Evolutionary conservation across 1,139 yeast genomes (phyloP).

Genomic region (Entelexis paramagnoliae): DNA sequence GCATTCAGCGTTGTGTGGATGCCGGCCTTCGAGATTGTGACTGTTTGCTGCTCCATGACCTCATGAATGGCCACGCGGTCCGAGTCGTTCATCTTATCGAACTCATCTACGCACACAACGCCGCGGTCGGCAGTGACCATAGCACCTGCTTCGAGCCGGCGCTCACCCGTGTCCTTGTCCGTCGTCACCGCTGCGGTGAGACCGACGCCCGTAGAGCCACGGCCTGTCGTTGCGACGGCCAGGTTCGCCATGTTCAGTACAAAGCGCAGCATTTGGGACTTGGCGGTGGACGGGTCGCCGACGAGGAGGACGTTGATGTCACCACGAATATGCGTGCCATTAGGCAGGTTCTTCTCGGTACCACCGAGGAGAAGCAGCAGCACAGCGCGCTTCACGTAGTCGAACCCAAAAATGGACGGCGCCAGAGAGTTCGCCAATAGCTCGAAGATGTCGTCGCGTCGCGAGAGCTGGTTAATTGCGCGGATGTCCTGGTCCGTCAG

Average conservation of each 20-base stretch:
- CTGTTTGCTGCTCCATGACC: slow-evolving; percentile 99
- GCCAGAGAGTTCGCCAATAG: slow-evolving; percentile 78
- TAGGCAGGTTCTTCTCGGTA: slow-evolving; percentile 82
- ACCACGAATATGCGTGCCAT: slow-evolving; percentile 96
- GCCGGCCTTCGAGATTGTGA: slow-evolving; percentile 97
- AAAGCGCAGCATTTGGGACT: slow-evolving; percentile 87
- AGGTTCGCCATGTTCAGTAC: slow-evolving; percentile 88
- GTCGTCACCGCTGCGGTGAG: slow-evolving; percentile 97
- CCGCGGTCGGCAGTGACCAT: slow-evolving; percentile 98
- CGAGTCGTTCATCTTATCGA: slow-evolving; percentile 92
- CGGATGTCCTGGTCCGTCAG: slow-evolving; percentile 77
- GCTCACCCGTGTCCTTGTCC: slow-evolving; percentile 94
- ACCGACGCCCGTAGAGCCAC: slow-evolving; percentile 99
- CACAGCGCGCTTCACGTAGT: slow-evolving; percentile 82
- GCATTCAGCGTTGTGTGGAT: slow-evolving; percentile 95
- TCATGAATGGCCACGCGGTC: slow-evolving; percentile 98
- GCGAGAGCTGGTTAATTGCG: slow-evolving; percentile 70
- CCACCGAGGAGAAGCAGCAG: slow-evolving; percentile 88
- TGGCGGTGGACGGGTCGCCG: slow-evolving; percentile 98
- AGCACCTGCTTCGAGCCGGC: slow-evolving; percentile 97
- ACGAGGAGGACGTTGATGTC: slow-evolving; percentile 93
- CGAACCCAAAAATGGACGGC: slow-evolving; percentile 92
- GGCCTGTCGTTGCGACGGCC: slow-evolving; percentile 97
- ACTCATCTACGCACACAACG: slow-evolving; percentile 95
- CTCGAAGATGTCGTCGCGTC: slow-evolving; percentile 61